Conservation (phyloP, 2,329 filamentous ascomycete genomes). For the Phialocephala subalpina region DNA sequence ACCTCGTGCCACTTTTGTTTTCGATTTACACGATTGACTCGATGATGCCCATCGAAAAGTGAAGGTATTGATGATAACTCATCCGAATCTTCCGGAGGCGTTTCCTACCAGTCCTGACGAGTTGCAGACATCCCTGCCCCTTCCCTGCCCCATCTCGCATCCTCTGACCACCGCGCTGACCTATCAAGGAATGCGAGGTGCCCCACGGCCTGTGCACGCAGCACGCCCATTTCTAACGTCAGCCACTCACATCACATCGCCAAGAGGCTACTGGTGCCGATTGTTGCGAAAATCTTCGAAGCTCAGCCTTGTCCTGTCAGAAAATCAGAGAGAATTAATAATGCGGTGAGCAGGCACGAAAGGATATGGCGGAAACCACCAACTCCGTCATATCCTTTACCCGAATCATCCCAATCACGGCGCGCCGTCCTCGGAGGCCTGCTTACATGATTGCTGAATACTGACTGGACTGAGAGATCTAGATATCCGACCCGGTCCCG, state of each 20-base stretch:
- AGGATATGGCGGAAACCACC: not conserved
- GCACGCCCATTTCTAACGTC: not conserved
- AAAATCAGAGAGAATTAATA: conserved; percentile 2
- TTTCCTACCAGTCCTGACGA: not conserved
- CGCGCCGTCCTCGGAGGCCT: not conserved
- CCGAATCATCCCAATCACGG: not conserved
- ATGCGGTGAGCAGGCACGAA: not conserved
- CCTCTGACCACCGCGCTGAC: conserved; percentile 1
- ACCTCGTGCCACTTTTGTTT: not conserved
- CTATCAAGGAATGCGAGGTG: not conserved
- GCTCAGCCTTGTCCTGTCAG: conserved; percentile 5
- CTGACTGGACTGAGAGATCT: not conserved
- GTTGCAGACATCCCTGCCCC: not conserved
- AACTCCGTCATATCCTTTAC: not conserved
- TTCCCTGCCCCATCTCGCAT: not conserved
- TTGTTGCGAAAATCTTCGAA: not conserved
- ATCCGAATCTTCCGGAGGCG: conserved; percentile 9
- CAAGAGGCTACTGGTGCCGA: conserved; percentile 7
- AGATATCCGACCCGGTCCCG: not conserved
- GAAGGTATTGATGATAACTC: conserved; percentile 1
- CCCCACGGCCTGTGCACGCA: not conserved
- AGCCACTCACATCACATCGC: not conserved
- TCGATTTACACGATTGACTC: not conserved
- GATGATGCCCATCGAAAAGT: not conserved
- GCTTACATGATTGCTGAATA: conserved; percentile 1